These are phyloP conservation scores for Vaccinium macrocarpon DNA, from an alignment of 148 eudicot genomes.

Conservation along the genomic window DNA sequence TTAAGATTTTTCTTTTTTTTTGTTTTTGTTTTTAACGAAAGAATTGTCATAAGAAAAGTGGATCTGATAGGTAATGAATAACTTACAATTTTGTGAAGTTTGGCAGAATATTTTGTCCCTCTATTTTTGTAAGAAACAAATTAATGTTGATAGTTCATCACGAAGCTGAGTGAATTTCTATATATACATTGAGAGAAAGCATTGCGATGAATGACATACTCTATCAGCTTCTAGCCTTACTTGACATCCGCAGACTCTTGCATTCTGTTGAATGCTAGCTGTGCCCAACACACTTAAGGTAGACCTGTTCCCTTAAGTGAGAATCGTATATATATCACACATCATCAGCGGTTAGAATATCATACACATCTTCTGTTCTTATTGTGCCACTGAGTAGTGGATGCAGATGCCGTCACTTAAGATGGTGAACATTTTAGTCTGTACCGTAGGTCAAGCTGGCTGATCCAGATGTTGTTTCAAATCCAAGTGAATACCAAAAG, in stretches of 20 bases:
- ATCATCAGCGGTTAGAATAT: too few species aligned
- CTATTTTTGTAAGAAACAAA: background rate
- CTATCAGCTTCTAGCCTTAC: background rate
- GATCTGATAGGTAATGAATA: background rate
- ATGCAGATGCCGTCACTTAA: background rate
- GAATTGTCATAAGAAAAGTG: background rate
- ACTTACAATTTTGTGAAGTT: background rate
- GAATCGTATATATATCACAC: too few species aligned
- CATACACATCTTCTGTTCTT: background rate
- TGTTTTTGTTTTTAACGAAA: background rate
- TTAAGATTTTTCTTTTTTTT: background rate
- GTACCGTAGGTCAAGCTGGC: constrained; percentile 71
- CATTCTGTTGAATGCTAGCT: background rate
- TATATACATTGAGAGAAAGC: background rate
- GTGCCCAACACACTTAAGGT: background rate
- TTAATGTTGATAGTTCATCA: background rate
- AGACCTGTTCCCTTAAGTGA: too few species aligned
- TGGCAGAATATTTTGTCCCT: background rate
- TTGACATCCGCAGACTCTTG: background rate
- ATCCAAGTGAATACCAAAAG: constrained; percentile 89
- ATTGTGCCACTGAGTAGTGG: background rate
- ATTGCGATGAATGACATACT: background rate
- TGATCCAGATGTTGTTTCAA: constrained; percentile 93
- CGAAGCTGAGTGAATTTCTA: background rate
- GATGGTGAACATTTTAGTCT: constrained; percentile 4